Base-by-base conservation (phyloP, 106 monocot species). In the Phalaenopsis aphrodite region DNA sequence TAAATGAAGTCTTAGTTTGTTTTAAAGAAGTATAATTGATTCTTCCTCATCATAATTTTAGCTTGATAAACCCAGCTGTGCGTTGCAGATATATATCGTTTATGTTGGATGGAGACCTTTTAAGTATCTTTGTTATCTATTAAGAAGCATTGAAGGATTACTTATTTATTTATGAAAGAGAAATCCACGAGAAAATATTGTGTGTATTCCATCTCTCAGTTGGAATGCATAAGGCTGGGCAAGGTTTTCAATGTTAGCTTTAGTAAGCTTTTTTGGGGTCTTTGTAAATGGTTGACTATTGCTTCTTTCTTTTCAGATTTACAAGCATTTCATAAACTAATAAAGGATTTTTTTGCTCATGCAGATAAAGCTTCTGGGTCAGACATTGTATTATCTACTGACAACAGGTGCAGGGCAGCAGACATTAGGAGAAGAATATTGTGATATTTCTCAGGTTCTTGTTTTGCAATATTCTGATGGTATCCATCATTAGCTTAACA, bases 351-450 rank as follows among this genome's bases (percentile, higher is more conserved):
- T 21, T 76, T 21, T 76, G 42, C 52, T 76, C 49, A 66, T 85
- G 79, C 88, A 98, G 98, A 91, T 86, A 82, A 98, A 98, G 83
- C 78, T 98, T 76, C 52, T 98, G 76, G 94, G 98, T 7, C 94
- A 93, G 79, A 91, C 88, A 73, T 84, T 94, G 67, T 98, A 98
- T 82, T 98, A 98, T 83, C 66, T 98, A 61, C 78, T 98, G 55
- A 98, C 98, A 75, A 98, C 94, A 43, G 98, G 98, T 47, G 85
- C 98, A 48, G 94, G 98, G 65, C 94, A 94, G 89, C 98, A 98
- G 85, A 98, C 98, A 41, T 46, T 98, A 21, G 98, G 98, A 57
- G 98, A 94, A 83, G 97, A 98, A 79, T 98, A 98, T 82, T 98
- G 97, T 85, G 97, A 98, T 82, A 88, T 94, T 55, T 86, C 78